Base-by-base conservation (phyloP, 805 yeast genomes). In the Teunomyces stri region DNA sequence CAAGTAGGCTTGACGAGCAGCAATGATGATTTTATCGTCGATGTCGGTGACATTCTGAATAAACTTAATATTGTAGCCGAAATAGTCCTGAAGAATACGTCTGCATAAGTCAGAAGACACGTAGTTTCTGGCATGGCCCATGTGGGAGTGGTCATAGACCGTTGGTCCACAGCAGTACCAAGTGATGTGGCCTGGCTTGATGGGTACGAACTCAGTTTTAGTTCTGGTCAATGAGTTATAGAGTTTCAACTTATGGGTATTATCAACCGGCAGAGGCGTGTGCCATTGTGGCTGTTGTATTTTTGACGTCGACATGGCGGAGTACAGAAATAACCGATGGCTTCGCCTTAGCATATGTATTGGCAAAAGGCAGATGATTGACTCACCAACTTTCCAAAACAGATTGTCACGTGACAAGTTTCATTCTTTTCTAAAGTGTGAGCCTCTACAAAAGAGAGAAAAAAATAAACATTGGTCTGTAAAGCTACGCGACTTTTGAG, bases 131-230 rank as follows among this genome's bases (percentile, higher is more conserved):
- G 99, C 99, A 66, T 94, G 99, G 18, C 99, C 99, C 97, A 94
- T 90, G 63, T 94, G 99, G 44, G 91, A 81, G 29, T 94, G 82
- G 68, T 94, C 96, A 62, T 94, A 94, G 12, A 94, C 99, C 0
- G 99, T 94, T 10, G 99, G 99, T 5, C 99, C 99, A 78, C 99
- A 94, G 48, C 90, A 87, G 72, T 94, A 94, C 99, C 99, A 94
- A 0, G 90, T 79, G 43, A 94, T 87, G 49, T 78, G 79, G 50
- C 80, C 79, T 2, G 80, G 79, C 22, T 73, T 69, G 47, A 74
- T 68, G 2, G 98, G 95, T n/a, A 82, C 66, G 58, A 94, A 92
- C 48, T 75, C 85, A 33, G 81, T 87, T 61, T 92, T 92, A 28
- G 81, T 66, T 57, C 95, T 76, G 3, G 98, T 92, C 56, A 92